Evolutionary conservation across 257 asterid genomes (phyloP).

Genomic region (Fraxinus pennsylvanica): DNA sequence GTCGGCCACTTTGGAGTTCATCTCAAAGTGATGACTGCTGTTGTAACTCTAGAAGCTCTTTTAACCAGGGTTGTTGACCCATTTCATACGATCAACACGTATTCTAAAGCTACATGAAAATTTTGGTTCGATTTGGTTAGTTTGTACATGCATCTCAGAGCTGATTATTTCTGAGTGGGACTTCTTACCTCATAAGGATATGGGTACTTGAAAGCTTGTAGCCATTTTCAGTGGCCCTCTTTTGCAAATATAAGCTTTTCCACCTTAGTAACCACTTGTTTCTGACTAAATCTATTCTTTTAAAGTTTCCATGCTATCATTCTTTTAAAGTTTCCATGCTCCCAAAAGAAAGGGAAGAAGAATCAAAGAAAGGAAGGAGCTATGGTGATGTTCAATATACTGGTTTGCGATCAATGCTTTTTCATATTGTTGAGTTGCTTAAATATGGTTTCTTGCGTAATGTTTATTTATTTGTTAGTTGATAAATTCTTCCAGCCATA

Average conservation of each 20-base stretch:
- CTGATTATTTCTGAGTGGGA: conserved; percentile 48
- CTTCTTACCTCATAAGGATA: conserved; percentile 41
- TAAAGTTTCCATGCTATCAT: conserved; percentile 5
- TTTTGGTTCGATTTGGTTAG: conserved; percentile 47
- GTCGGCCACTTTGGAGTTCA: conserved; percentile 24
- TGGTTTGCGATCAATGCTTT: neutral
- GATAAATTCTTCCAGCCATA: neutral
- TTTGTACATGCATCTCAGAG: conserved; percentile 56
- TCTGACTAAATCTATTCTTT: conserved; percentile 37
- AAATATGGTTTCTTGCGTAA: neutral
- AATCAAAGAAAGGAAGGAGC: neutral
- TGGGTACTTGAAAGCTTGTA: conserved; percentile 51
- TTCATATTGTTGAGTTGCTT: neutral
- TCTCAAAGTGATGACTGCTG: conserved; percentile 29
- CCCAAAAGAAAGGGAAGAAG: neutral
- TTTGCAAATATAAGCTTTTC: conserved; percentile 31
- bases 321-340: neutral
- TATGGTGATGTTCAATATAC: neutral
- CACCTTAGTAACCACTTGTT: conserved; percentile 24
- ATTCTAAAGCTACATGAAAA: conserved; percentile 38
- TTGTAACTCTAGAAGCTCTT: conserved; percentile 32
- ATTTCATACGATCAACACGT: conserved; percentile 32
- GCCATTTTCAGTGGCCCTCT: conserved; percentile 42
- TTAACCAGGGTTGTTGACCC: conserved; percentile 42
- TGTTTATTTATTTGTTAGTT: neutral